phyloP scores from a whole-genome alignment of 1,284 basidiomycete species.

The Trametes sp. region DNA sequence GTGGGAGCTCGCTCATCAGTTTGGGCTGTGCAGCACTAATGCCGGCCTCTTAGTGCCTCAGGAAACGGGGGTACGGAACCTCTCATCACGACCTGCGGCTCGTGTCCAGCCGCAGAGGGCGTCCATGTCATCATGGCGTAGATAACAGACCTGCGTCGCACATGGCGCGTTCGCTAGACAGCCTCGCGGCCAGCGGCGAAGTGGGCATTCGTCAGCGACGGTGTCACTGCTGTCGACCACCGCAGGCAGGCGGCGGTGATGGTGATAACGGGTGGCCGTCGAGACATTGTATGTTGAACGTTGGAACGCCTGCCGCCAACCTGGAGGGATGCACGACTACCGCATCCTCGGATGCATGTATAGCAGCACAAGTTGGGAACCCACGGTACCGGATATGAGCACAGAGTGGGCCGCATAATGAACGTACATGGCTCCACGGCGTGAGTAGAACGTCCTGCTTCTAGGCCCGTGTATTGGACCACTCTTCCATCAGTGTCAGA shows the following conservation, averaged over 20 bases:
- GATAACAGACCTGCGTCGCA: slow-evolving; percentile 1
- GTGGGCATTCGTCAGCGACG: too few species aligned
- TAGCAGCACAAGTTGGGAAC: too few species aligned
- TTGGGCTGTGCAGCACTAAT: background rate
- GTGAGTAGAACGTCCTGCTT: background rate
- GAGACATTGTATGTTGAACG: background rate
- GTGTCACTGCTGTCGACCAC: background rate
- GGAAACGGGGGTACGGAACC: slow-evolving; percentile 6
- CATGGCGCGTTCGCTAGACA: slow-evolving; percentile 3
- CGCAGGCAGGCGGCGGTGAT: background rate
- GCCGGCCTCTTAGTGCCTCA: background rate
- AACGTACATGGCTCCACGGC: background rate
- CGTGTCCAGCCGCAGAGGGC: background rate
- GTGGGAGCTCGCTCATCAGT: background rate
- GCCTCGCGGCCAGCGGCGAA: background rate
- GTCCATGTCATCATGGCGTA: background rate
- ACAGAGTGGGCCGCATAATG: background rate
- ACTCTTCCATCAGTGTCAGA: background rate
- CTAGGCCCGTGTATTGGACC: background rate
- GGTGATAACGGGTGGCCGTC: background rate
- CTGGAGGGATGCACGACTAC: too few species aligned
- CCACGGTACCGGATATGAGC: background rate
- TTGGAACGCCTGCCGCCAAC: too few species aligned
- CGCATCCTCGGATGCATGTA: too few species aligned
- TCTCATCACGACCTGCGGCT: slow-evolving; percentile 4